A percentile compares a stretch with the other conserved stretches of the same genome.
Conservation (phyloP, 805 yeast species). For the Brettanomyces nanus region DNA sequence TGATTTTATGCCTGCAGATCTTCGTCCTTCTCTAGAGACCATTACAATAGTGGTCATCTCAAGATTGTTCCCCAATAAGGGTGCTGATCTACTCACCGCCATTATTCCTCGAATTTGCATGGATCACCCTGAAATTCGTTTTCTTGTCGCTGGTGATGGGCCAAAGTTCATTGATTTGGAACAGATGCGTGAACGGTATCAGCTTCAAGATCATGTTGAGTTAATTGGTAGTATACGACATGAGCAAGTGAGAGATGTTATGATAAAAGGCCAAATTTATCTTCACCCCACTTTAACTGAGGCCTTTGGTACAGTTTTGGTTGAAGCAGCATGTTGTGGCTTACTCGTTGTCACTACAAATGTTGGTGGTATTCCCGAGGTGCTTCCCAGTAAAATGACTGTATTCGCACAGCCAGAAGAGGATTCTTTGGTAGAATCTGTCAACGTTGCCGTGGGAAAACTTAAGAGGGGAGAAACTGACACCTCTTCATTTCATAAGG, state of each 20-base stretch:
- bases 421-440: conserved; percentile 65
- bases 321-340: conserved; percentile 97
- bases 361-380: conserved; percentile 98
- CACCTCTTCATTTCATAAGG: conserved; percentile 68
- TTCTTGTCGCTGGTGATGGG: conserved; percentile 93
- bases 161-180: conserved; percentile 91
- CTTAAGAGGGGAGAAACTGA: conserved; percentile 54
- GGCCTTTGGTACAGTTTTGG: conserved; percentile 95
- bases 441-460: conserved; percentile 58
- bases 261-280: conserved; percentile 91
- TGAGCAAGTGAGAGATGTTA: conserved; percentile 85
- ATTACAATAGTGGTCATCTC: conserved; percentile 89
- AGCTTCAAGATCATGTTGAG: conserved; percentile 80
- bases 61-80: conserved; percentile 90
- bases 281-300: conserved; percentile 91
- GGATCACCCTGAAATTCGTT: conserved; percentile 53
- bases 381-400: conserved; percentile 87
- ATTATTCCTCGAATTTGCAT: conserved; percentile 78
- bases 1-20: conserved; percentile 56
- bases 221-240: conserved; percentile 83
- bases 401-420: conserved; percentile 86
- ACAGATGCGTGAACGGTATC: conserved; percentile 85
- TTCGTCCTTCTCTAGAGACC: conserved; percentile 24
- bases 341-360: conserved; percentile 86
- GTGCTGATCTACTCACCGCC: conserved; percentile 81